Evolutionary conservation across 805 yeast species (phyloP).

Genomic region (Wickerhamomyces subpelliculosus): DNA sequence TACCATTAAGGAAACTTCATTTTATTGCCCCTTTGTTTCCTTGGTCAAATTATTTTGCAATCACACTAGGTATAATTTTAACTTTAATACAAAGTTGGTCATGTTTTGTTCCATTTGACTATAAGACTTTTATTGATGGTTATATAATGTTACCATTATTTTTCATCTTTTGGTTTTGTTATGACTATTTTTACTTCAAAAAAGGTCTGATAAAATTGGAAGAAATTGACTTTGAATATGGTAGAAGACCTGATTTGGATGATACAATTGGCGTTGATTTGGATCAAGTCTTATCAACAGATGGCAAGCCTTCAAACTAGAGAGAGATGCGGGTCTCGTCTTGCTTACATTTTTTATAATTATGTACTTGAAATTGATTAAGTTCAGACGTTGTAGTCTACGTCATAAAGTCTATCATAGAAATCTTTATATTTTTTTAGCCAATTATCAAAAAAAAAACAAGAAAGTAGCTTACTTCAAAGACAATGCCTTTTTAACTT

Average conservation of each 20-base stretch:
- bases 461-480: too few relatives aligned
- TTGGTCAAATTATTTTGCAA: slow-evolving; percentile 30
- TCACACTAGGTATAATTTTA: slow-evolving; percentile 30
- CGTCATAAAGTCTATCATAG: too few relatives aligned
- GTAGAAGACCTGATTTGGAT: slow-evolving; percentile 36
- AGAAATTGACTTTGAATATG: slow-evolving; percentile 46
- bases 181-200: slow-evolving; percentile 34
- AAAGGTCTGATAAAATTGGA: slow-evolving; percentile 29
- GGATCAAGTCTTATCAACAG: too few relatives aligned
- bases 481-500: not conserved
- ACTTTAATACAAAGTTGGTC: slow-evolving; percentile 45
- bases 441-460: too few relatives aligned
- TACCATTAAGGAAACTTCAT: slow-evolving; percentile 59
- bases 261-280: too few relatives aligned
- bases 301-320: too few relatives aligned
- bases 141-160: slow-evolving; percentile 59
- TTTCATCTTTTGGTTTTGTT: slow-evolving; percentile 33
- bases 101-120: slow-evolving; percentile 40
- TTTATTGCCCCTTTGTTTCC: slow-evolving; percentile 57
- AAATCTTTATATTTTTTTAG: too few relatives aligned
- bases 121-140: slow-evolving; percentile 48
- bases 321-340: too few relatives aligned
- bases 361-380: too few relatives aligned
- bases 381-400: too few relatives aligned
- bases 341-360: too few relatives aligned